Base-by-base conservation (phyloP, 2,329 filamentous ascomycete genomes). In the Colletotrichum kahawae region DNA sequence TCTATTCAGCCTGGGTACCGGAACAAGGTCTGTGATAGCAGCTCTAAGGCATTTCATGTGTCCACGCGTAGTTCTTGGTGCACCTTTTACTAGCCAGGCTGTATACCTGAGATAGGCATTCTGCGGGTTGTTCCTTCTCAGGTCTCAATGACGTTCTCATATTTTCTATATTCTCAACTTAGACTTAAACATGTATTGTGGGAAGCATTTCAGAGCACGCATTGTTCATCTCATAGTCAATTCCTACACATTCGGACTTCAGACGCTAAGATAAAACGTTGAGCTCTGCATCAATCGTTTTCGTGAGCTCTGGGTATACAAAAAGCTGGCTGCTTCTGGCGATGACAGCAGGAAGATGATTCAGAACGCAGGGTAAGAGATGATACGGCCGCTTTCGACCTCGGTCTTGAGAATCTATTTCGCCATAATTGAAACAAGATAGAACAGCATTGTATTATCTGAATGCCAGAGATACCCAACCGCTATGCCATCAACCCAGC, bases 181-280 rank as follows among this genome's bases (percentile, higher is more conserved):
- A 34, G 14, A 4, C 12, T 34, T 13, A 2, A 2, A 14, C 5
- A 4, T 13, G 1, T 34, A 34, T 34, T 2, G 1, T 34, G 4
- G 2, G 13, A 34, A 34, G 13, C 1, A 34, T 34, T 6, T 2
- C 34, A 3, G 13, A 36, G 13, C 2, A 36, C 14, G 5, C 34
- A 3, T 16, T 7, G 5, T 38, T 9, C 36, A 5, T 18, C 36
- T 43, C 38, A n/a, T 4, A 43, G 18, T 43, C 18, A 43, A n/a
- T 0, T 2, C 18, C 38, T 43, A n/a, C 38, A 1, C 18, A 0
- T 0, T 43, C 4, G 8, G 2, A 8, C 8, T 43, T 3, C 10
- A n/a, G 2, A 43, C 38, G 18, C 38, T 4, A n/a, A 6, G 16
- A 1, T 18, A 43, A 43, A 9, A 18, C 36, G 14, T 18, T 43